Conservation (phyloP, 2,329 filamentous ascomycete genomes). For the Teratosphaeria pseudoeucalypti region DNA sequence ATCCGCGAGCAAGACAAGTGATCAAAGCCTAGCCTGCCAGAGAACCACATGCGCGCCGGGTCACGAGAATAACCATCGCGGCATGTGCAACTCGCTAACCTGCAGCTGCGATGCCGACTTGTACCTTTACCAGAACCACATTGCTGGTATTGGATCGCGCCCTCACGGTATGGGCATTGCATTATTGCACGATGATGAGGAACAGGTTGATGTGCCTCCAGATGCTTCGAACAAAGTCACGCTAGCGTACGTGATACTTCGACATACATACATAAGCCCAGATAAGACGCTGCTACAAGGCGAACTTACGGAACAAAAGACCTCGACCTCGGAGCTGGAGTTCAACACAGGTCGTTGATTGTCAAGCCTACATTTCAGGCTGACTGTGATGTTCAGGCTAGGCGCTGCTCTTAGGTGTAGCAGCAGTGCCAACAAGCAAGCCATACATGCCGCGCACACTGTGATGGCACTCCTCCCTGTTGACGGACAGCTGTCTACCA, state of each 20-base stretch:
- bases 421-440: too few relatives aligned
- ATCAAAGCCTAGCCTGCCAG: neutral
- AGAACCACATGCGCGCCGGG: neutral
- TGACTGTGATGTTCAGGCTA: neutral
- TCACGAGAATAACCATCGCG: neutral
- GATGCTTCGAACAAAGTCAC: neutral
- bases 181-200: too few relatives aligned
- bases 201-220: too few relatives aligned
- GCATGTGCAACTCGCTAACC: neutral
- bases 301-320: neutral
- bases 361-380: neutral
- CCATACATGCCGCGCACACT: too few relatives aligned
- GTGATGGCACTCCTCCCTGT: too few relatives aligned
- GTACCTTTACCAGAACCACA: neutral
- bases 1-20: neutral
- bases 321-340: neutral
- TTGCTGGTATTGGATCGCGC: neutral
- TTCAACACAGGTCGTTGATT: neutral
- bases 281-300: neutral
- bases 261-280: neutral
- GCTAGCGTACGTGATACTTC: neutral
- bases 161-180: too few relatives aligned
- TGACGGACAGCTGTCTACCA: too few relatives aligned
- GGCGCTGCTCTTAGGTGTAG: neutral
- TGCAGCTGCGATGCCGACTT: neutral